phyloP scores from a whole-genome alignment of 2,329 filamentous ascomycete species.

The Neofusicoccum umdonicola region DNA sequence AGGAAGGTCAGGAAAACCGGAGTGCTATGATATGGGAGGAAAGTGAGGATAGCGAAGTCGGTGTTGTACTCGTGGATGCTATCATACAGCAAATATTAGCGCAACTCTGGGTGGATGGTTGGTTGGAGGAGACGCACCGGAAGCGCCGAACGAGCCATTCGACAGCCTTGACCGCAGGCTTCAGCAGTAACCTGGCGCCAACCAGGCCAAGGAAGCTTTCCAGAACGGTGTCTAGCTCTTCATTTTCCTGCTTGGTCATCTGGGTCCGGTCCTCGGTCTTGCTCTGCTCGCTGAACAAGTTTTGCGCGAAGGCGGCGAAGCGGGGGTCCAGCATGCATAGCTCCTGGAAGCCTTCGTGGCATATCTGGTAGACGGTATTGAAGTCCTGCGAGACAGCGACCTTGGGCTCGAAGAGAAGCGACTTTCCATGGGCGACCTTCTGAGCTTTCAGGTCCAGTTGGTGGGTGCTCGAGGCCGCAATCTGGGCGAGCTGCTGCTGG shows the following conservation, averaged over 20 bases:
- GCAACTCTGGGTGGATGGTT: conserved; percentile 16
- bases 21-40: conserved; percentile 87
- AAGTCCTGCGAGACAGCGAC: conserved; percentile 86
- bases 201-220: conserved; percentile 81
- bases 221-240: conserved; percentile 72
- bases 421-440: conserved; percentile 88
- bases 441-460: conserved; percentile 91
- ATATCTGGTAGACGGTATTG: conserved; percentile 82
- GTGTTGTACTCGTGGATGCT: conserved; percentile 94
- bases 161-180: conserved; percentile 83
- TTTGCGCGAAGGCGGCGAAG: conserved; percentile 71
- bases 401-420: conserved; percentile 85
- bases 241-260: conserved; percentile 78
- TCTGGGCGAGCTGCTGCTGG: conserved; percentile 88
- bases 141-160: conserved; percentile 96
- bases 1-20: conserved; percentile 82
- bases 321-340: conserved; percentile 81
- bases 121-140: conserved; percentile 54
- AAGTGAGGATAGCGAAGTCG: conserved; percentile 72
- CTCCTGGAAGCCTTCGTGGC: conserved; percentile 85
- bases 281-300: conserved; percentile 91
- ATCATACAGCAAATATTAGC: conserved; percentile 19
- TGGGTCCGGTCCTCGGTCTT: conserved; percentile 82
- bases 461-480: conserved; percentile 85
- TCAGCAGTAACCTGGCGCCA: conserved; percentile 73